Percentiles rank a stretch among this genome's conserved stretches.
phyloP scores from a whole-genome alignment of 345 rosid species.

The Brassica nigra region DNA sequence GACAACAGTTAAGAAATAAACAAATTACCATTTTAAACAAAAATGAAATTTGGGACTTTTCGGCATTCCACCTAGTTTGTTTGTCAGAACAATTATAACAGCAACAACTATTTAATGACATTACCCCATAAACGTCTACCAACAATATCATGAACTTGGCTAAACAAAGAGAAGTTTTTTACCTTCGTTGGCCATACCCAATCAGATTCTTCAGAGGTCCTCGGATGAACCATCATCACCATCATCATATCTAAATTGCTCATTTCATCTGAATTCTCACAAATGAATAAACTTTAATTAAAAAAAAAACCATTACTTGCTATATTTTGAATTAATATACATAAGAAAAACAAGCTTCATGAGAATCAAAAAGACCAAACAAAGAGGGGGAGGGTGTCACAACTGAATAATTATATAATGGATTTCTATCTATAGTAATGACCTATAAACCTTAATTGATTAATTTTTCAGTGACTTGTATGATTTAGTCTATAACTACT shows the following conservation, averaged over 20 bases:
- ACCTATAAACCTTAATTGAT: too few relatives aligned
- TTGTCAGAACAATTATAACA: background rate
- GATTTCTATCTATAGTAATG: too few relatives aligned
- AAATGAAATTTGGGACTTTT: conserved; percentile 1
- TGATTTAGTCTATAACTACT: too few relatives aligned
- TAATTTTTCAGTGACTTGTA: too few relatives aligned
- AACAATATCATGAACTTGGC: background rate
- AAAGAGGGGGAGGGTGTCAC: background rate
- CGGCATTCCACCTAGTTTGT: background rate
- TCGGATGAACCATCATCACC: background rate
- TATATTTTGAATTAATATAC: background rate
- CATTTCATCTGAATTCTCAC: background rate
- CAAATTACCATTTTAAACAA: background rate
- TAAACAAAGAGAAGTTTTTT: background rate
- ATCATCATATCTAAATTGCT: background rate
- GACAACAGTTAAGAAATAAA: conserved; percentile 13
- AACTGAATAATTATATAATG: too few relatives aligned
- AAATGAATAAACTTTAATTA: background rate
- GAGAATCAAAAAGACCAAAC: background rate
- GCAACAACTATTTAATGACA: background rate
- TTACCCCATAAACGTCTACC: background rate
- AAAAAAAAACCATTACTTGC: background rate
- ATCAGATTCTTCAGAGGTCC: background rate
- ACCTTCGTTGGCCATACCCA: background rate
- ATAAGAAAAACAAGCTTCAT: background rate